phyloP scores from a whole-genome alignment of 345 rosid species.

The Microcos paniculata region DNA sequence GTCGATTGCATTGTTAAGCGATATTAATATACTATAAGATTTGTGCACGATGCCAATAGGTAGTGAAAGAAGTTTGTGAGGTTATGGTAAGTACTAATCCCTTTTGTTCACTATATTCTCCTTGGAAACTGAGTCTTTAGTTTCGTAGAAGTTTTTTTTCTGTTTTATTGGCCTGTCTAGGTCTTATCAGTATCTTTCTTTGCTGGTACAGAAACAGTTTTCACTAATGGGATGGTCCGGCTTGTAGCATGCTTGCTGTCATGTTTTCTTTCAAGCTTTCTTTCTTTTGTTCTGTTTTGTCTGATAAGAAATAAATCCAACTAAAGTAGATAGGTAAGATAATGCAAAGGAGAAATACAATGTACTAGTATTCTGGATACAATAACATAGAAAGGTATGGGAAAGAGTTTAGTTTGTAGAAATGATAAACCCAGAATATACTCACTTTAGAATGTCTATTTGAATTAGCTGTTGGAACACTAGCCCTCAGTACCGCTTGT shows the following conservation, averaged over 20 bases:
- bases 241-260: neutral
- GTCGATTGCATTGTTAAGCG: neutral
- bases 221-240: no score
- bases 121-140: neutral
- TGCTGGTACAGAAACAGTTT: no score
- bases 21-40: neutral
- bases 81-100: neutral
- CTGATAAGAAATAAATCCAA: neutral
- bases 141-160: neutral
- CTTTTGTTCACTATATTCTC: slow-evolving; percentile 1
- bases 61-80: neutral
- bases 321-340: neutral
- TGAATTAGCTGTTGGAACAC: no score
- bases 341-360: neutral
- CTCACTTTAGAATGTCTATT: no score
- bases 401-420: no score
- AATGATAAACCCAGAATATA: no score
- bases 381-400: neutral
- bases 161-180: no score
- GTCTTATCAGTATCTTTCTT: no score
- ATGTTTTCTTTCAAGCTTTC: neutral
- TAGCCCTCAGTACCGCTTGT: no score
- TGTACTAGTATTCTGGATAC: neutral
- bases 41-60: neutral
- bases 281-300: neutral